Evolutionary conservation across 2,329 filamentous ascomycete species (phyloP), one percentile per base, ranked within the genome.

Genomic region (Blumeria graminis): DNA sequence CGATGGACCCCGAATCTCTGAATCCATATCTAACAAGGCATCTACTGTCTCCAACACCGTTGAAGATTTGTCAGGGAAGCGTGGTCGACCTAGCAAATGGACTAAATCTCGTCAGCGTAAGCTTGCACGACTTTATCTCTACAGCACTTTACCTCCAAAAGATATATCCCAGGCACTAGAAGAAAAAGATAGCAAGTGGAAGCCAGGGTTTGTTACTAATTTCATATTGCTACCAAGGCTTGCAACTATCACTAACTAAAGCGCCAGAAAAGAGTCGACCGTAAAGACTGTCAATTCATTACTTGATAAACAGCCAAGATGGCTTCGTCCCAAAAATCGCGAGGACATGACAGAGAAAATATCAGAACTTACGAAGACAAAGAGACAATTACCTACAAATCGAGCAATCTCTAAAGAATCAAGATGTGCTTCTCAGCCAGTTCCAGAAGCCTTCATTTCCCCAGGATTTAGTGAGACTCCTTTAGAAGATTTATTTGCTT

Each of bases 231-330:
- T 45, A 13, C 34, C n/a, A 33, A 16, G 22, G 45, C 18, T 55
- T 6, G 43, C 32, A 9, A 36, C 16, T 14, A n/a, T 8, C 8
- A 32, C 50, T 52, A 33, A 52, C 50, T 52, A 8, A 16, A 52
- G 28, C 41, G 43, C 8, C 51, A 58, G 55, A 14, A 41, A 73
- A 61, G 76, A 78, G 61, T 78, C 76, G 33, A 76, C 74, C 36
- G 76, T 76, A 62, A 79, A 80, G 67, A 76, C 74, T 22, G 71
- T 79, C 60, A 74, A 75, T 56, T 68, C 69, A 7, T 71, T 77
- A 59, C 70, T 80, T 35, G 76, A 77, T 60, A 76, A 79, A 59
- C 74, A 80, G 39, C 74, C 76, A 34, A 71, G 76, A 63, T 78
- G 76, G 71, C 68, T 79, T 54, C 72, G 75, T 18, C 76, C 76